Percentiles rank a stretch among this genome's conserved stretches.
phyloP scores from a whole-genome alignment of 2,329 filamentous ascomycete species.

The Malbranchea zuffiana region DNA sequence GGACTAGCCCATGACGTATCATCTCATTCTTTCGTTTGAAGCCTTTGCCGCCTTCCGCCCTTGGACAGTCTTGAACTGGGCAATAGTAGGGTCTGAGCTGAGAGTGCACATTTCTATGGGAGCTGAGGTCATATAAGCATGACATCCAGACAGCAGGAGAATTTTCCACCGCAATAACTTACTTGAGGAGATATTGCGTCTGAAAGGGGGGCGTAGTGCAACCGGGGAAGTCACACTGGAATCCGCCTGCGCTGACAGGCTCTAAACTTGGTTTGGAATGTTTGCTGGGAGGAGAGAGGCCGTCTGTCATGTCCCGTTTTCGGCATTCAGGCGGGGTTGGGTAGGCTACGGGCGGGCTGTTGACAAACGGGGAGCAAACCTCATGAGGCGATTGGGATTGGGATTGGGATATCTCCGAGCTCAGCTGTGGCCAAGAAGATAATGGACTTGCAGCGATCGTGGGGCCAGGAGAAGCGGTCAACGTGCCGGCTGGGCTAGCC shows the following conservation, averaged over 20 bases:
- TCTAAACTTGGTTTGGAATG: slow-evolving; percentile 20
- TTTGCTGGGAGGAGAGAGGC: slow-evolving; percentile 1
- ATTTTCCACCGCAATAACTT: slow-evolving; percentile 21
- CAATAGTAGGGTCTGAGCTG: slow-evolving; percentile 54
- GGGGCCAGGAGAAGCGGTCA: slow-evolving; percentile 26
- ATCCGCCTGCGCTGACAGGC: slow-evolving; percentile 24
- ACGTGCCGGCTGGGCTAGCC: slow-evolving; percentile 28
- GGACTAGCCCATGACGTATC: slow-evolving; percentile 73
- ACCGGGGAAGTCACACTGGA: slow-evolving; percentile 45
- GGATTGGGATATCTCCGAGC: slow-evolving; percentile 21
- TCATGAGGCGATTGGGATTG: slow-evolving; percentile 20
- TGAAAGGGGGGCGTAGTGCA: slow-evolving; percentile 51
- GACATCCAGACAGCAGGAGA: background rate
- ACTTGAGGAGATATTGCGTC: slow-evolving; percentile 56
- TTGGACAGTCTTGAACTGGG: slow-evolving; percentile 46
- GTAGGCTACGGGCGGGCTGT: slow-evolving; percentile 29
- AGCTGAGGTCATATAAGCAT: slow-evolving; percentile 23
- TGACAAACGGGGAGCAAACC: slow-evolving; percentile 21
- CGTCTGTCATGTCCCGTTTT: slow-evolving; percentile 9
- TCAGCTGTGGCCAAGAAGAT: slow-evolving; percentile 21
- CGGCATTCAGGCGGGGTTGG: slow-evolving; percentile 31
- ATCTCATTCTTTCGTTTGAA: slow-evolving; percentile 62
- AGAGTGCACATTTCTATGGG: slow-evolving; percentile 51
- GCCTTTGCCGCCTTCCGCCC: slow-evolving; percentile 52
- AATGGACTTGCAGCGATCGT: slow-evolving; percentile 19